Evolutionary conservation across 805 yeast species (phyloP), one percentile per base, ranked within the genome.

Genomic region (Candida palmyrensis): DNA sequence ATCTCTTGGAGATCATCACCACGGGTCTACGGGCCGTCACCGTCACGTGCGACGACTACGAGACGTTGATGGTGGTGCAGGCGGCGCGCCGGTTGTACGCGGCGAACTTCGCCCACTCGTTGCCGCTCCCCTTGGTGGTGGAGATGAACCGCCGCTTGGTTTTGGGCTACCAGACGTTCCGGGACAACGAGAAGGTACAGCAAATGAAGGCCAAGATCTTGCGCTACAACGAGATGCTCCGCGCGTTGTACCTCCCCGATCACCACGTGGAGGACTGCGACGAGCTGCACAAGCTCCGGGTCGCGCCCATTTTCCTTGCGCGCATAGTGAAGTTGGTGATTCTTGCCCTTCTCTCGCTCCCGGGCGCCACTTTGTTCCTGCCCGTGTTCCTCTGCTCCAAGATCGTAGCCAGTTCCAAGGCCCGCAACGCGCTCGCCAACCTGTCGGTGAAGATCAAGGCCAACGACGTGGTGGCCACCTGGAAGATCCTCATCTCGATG

Each of bases 401-500:
- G 49, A 62, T 60, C 29, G 82, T 86, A 33, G 84, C 96, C 7
- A 71, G 67, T 27, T 67, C 69, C 38, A 88, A 89, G 57, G 87
- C 90, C 20, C 66, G 59, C 37, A 72, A 75, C 29, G 98, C 97
- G 0, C 67, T 92, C 39, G 89, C 88, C 8, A 80, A 73, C 6
- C 88, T 97, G 0, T 73, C 88, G 0, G 98, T 92, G 15, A 92
- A 92, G 55, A 80, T 92, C 39, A 79, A 79, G 50, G 98, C 95
- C 12, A 82, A 79, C 37, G 98, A 92, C 57, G 97, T 92, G 17
- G 75, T 92, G 39, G 97, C 97, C 2, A 89, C 97, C 1, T 92
- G 98, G 98, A 92, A 92, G 58, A 81, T 92, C 29, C 66, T 92
- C 42, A 87, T 90, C 25, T 79, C 89, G 21, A 73, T 92, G 74